These are phyloP conservation scores for Dryadomyces quercus-mongolicae DNA, from an alignment of 2,329 filamentous ascomycete species.

Conservation along the genomic window DNA sequence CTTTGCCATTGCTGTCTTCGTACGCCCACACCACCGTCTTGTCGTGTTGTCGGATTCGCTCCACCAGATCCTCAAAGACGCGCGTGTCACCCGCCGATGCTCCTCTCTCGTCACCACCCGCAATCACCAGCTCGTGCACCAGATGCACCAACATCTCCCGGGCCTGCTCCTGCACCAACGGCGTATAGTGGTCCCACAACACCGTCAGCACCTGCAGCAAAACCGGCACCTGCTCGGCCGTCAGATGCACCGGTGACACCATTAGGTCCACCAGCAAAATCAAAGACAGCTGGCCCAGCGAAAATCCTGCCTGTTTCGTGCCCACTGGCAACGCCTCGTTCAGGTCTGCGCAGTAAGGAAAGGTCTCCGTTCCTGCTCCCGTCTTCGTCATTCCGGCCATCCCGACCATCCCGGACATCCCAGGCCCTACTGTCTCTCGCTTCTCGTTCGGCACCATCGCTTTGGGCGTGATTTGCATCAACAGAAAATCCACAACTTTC, in stretches of 20 bases:
- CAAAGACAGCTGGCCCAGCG: constrained; percentile 81
- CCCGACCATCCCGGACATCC: background rate
- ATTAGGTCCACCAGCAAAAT: constrained; percentile 93
- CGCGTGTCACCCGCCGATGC: constrained; percentile 25
- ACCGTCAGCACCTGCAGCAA: constrained; percentile 85
- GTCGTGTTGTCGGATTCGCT: constrained; percentile 75
- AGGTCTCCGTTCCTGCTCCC: constrained; percentile 9
- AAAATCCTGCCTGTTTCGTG: constrained; percentile 86
- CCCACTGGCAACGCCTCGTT: constrained; percentile 68
- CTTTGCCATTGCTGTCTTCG: constrained; percentile 73
- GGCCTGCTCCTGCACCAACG: constrained; percentile 90
- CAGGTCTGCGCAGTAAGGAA: constrained; percentile 87
- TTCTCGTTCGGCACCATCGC: constrained; percentile 95
- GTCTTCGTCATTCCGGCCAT: background rate
- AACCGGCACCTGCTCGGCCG: constrained; percentile 68
- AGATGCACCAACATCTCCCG: constrained; percentile 96
- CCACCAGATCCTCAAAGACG: constrained; percentile 64
- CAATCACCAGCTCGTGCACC: constrained; percentile 88
- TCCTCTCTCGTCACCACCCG: constrained; percentile 50
- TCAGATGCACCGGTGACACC: constrained; percentile 77
- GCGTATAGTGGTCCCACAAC: constrained; percentile 94
- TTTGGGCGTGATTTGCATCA: constrained; percentile 84
- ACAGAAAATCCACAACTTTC: constrained; percentile 86
- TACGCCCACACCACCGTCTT: constrained; percentile 84
- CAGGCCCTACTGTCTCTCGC: constrained; percentile 29